Evolutionary conservation across 495 filamentous ascomycete genomes (phyloP).

Genomic region (Penicillium nucicola): DNA sequence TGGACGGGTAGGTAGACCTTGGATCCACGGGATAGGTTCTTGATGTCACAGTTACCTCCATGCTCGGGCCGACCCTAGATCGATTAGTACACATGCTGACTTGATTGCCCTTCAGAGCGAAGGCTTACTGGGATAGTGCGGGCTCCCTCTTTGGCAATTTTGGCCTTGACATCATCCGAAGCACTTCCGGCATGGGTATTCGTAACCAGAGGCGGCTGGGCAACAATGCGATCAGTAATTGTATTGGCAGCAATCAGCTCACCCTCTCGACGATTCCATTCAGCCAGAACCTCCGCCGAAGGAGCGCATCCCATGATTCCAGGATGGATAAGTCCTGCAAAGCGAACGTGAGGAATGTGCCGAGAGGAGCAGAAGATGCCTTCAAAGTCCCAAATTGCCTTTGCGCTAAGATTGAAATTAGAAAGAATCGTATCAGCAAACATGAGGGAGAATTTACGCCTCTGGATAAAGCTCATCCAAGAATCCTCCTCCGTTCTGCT

Average conservation of each 20-base stretch:
- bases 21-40: conserved; percentile 80
- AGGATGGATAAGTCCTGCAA: conserved; percentile 90
- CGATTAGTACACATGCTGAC: neutral
- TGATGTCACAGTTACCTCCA: conserved; percentile 81
- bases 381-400: conserved; percentile 97
- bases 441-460: conserved; percentile 45
- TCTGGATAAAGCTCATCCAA: conserved; percentile 87
- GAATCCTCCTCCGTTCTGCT: conserved; percentile 85
- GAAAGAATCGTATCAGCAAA: neutral
- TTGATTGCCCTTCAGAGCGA: neutral
- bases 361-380: conserved; percentile 90
- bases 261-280: conserved; percentile 79
- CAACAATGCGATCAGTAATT: conserved; percentile 69
- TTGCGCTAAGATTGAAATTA: conserved; percentile 52
- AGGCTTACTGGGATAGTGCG: conserved; percentile 73
- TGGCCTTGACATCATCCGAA: conserved; percentile 57
- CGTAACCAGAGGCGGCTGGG: conserved; percentile 68
- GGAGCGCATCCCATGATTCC: conserved; percentile 93
- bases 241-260: conserved; percentile 68
- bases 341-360: conserved; percentile 86
- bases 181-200: conserved; percentile 73
- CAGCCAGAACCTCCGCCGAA: conserved; percentile 61
- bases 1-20: conserved; percentile 89
- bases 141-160: conserved; percentile 83
- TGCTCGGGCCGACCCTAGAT: conserved; percentile 47